Conservation (phyloP, 1,284 basidiomycete genomes). For the Leccinum solheimii region DNA sequence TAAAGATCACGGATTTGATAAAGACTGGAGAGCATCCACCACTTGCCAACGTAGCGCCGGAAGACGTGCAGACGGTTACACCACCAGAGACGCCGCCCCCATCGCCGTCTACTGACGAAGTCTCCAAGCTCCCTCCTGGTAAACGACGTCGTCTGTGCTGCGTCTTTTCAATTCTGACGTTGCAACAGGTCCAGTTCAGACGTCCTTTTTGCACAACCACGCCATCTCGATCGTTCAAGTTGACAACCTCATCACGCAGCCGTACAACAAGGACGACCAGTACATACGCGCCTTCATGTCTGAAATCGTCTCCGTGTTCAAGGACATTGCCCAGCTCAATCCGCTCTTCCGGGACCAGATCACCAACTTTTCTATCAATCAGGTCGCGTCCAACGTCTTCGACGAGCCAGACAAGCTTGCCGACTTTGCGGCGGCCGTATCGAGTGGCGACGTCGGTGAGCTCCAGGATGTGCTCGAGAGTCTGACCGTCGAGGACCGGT, state of each 20-base stretch:
- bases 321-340: conserved; percentile 97
- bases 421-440: conserved; percentile 97
- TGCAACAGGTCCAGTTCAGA: conserved; percentile 66
- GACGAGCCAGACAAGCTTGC: conserved; percentile 98
- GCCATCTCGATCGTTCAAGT: conserved; percentile 91
- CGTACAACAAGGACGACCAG: conserved; percentile 92
- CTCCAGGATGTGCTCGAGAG: conserved; percentile 94
- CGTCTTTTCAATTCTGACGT: conserved; percentile 1
- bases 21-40: conserved; percentile 58
- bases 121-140: conserved; percentile 23
- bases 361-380: conserved; percentile 94
- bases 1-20: conserved; percentile 86
- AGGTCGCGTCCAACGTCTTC: conserved; percentile 94
- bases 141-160: not conserved
- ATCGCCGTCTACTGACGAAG: conserved; percentile 39
- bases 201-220: conserved; percentile 89
- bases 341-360: conserved; percentile 99
- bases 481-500: conserved; percentile 83
- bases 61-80: conserved; percentile 47
- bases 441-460: conserved; percentile 87
- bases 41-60: conserved; percentile 48
- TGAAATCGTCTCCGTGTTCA: conserved; percentile 97
- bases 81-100: conserved; percentile 53
- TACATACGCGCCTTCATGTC: conserved; percentile 95
- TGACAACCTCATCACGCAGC: conserved; percentile 77